These are phyloP conservation scores for Ogataea sp. DNA, from an alignment of 805 yeast genomes.

Conservation along the genomic window DNA sequence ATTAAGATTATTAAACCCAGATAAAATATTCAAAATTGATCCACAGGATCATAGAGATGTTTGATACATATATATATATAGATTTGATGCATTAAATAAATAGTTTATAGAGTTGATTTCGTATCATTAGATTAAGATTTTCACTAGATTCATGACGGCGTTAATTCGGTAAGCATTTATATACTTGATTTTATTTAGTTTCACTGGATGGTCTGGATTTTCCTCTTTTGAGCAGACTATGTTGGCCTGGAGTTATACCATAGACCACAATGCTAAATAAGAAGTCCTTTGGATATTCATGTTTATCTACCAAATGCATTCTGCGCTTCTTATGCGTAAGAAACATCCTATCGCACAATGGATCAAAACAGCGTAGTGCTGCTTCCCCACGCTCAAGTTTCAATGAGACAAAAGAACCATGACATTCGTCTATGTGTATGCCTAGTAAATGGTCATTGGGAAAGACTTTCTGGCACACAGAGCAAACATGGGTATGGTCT, in stretches of 20 bases:
- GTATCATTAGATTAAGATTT: too few species aligned
- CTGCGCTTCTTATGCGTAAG: constrained; percentile 31
- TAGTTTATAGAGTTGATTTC: too few species aligned
- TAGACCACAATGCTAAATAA: constrained; percentile 20
- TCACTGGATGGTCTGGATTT: too few species aligned
- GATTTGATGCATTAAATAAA: not conserved
- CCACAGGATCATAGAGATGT: constrained; percentile 26
- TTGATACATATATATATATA: not conserved
- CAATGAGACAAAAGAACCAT: constrained; percentile 37
- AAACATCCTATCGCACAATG: constrained; percentile 32
- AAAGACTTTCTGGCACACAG: constrained; percentile 30
- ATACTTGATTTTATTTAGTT: too few species aligned
- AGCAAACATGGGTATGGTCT: constrained; percentile 25
- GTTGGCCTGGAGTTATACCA: constrained; percentile 15
- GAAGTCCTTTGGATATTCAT: constrained; percentile 35
- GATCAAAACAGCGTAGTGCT: constrained; percentile 34
- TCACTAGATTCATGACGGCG: too few species aligned
- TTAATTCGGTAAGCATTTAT: too few species aligned
- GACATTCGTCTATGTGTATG: constrained; percentile 45
- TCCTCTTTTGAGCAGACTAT: constrained; percentile 14
- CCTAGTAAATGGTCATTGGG: constrained; percentile 35
- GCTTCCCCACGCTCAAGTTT: constrained; percentile 29
- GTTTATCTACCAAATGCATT: constrained; percentile 42
- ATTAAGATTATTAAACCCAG: constrained; percentile 63
- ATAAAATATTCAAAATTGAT: constrained; percentile 65